Percentiles rank a stretch among this genome's conserved stretches.
Conservation (phyloP, 805 yeast species). For the Saccharomyces paradoxus region DNA sequence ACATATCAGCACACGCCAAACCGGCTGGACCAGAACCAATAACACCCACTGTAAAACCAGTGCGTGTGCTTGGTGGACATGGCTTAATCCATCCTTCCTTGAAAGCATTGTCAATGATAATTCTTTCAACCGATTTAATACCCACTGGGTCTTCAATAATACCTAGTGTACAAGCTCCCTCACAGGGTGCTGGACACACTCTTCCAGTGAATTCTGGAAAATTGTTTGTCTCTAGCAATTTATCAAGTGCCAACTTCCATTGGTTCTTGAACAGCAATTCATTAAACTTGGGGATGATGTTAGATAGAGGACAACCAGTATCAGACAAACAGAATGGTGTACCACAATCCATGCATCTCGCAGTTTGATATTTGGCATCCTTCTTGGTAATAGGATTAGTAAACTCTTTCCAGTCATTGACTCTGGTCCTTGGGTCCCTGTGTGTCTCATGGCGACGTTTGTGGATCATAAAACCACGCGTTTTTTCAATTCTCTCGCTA, state of each 20-base stretch:
- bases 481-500: slow-evolving; percentile 50
- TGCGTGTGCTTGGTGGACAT: slow-evolving; percentile 64
- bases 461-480: slow-evolving; percentile 90
- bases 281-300: slow-evolving; percentile 96
- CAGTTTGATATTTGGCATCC: slow-evolving; percentile 85
- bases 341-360: slow-evolving; percentile 99
- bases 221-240: slow-evolving; percentile 90
- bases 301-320: slow-evolving; percentile 96
- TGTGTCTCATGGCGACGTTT: slow-evolving; percentile 81
- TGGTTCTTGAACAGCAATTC: slow-evolving; percentile 90
- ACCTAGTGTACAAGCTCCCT: slow-evolving; percentile 92
- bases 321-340: slow-evolving; percentile 98
- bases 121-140: slow-evolving; percentile 90
- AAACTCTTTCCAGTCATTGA: slow-evolving; percentile 89
- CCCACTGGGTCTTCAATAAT: slow-evolving; percentile 94
- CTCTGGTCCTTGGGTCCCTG: slow-evolving; percentile 66
- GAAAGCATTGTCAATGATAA: slow-evolving; percentile 92
- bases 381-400: slow-evolving; percentile 72
- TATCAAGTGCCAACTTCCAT: slow-evolving; percentile 89
- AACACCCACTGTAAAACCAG: slow-evolving; percentile 78
- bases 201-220: slow-evolving; percentile 98
- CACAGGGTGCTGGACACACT: slow-evolving; percentile 98
- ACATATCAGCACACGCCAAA: slow-evolving; percentile 92
- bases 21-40: slow-evolving; percentile 98
- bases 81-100: slow-evolving; percentile 96